Evolutionary conservation across 2,329 filamentous ascomycete species (phyloP), one percentile per base, ranked within the genome.

Genomic region (Paracoccidioides lutzii): DNA sequence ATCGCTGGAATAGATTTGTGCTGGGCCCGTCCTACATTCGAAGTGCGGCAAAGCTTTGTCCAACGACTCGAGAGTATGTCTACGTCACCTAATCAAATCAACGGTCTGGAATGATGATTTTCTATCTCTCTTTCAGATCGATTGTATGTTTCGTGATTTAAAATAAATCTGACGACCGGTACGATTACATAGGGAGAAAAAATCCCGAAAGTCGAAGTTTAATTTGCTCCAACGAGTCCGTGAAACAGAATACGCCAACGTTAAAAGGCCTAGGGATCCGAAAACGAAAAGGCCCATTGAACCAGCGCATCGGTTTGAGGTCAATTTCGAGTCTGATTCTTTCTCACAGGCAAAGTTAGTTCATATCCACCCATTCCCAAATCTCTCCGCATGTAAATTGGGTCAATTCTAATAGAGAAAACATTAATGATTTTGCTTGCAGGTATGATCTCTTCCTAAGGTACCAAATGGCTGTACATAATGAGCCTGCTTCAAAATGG

Each of bases 231-330:
- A 67, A 7, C 67, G 68, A 2, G 70, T 77, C 33, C 73, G 76
- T 56, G 70, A 71, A 56, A 63, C 70, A 5, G 75, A 77, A 64
- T 76, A 77, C 55, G 57, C 60, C 55, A 67, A 69, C 40, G 59
- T 77, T 37, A 69, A 71, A 57, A 69, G 70, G 14, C 75, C 74
- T 5, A 63, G 72, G 43, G 73, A 75, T 56, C 73, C 73, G 12
- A 68, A 67, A 52, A 74, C 72, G 9, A 71, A 74, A 58, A 61
- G 63, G n/a, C 64, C 67, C 0, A 66, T 77, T 37, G 74, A 76
- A 61, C 75, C 75, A 38, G 75, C 74, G 4, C 74, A 77, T 64
- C 71, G 68, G 41, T 76, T 77, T 53, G 73, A 77, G 60, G 70
- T 77, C 46, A 72, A 67, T 44, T 63, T 76, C n/a, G 75, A 77